These are phyloP conservation scores for Pseudogymnoascus sp. DNA, from an alignment of 2,329 filamentous ascomycete genomes.

Conservation along the genomic window DNA sequence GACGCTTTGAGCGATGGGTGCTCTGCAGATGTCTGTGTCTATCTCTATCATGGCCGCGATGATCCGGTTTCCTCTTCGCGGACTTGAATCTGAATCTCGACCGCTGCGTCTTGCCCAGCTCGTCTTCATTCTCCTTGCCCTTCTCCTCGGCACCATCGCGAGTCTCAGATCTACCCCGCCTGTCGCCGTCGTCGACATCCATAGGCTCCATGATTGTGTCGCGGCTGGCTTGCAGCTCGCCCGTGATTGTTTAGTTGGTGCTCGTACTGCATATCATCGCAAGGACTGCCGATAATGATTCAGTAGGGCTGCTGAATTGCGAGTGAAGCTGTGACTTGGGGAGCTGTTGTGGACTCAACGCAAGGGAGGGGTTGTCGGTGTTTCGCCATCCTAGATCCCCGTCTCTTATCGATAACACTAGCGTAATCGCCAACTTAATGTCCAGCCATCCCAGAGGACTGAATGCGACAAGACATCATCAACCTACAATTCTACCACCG, in stretches of 20 bases:
- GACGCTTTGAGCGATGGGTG: neutral
- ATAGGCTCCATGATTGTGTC: neutral
- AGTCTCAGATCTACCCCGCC: neutral
- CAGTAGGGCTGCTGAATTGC: neutral
- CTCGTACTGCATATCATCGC: neutral
- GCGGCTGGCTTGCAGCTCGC: slow-evolving; percentile 1
- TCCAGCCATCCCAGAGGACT: neutral
- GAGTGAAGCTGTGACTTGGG: neutral
- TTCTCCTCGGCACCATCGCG: neutral
- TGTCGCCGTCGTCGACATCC: neutral
- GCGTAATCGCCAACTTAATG: slow-evolving; percentile 2
- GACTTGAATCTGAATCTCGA: slow-evolving; percentile 27
- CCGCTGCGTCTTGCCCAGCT: slow-evolving; percentile 14
- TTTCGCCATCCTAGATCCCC: neutral
- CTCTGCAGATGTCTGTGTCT: slow-evolving; percentile 16
- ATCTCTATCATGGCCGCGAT: slow-evolving; percentile 4
- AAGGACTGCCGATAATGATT: neutral
- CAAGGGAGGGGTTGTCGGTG: neutral
- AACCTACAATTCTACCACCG: neutral
- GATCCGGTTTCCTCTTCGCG: slow-evolving; percentile 20
- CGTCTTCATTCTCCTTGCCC: slow-evolving; percentile 11
- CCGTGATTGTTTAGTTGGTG: slow-evolving; percentile 1
- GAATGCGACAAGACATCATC: neutral
- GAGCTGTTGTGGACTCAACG: neutral
- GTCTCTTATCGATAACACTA: slow-evolving; percentile 10